These are phyloP conservation scores for Oryza longistaminata DNA, from an alignment of 176 grass and related monocot genomes.

Conservation along the genomic window DNA sequence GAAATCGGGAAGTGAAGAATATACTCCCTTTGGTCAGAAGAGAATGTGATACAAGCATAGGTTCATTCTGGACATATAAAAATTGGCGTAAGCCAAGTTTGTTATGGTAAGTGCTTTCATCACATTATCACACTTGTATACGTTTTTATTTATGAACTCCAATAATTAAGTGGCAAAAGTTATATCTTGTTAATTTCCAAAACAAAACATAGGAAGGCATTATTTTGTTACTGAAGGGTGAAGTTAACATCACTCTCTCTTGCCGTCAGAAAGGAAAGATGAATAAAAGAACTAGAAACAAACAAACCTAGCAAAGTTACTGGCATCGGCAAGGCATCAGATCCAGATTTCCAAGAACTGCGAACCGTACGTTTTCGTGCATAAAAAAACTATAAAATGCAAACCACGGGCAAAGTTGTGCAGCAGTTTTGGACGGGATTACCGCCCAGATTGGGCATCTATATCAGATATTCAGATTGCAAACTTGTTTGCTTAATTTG, in stretches of 20 bases:
- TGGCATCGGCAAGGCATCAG: background rate
- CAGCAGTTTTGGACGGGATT: background rate
- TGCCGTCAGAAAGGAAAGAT: background rate
- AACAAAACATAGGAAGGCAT: no score
- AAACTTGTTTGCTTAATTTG: background rate
- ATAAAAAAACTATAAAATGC: background rate
- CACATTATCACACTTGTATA: background rate
- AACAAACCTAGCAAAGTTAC: background rate
- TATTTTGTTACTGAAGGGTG: no score
- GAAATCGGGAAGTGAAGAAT: background rate
- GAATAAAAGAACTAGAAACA: background rate
- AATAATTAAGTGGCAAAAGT: no score
- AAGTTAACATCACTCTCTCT: no score
- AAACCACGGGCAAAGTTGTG: background rate
- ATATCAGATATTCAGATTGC: background rate
- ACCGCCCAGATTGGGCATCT: constrained; percentile 7
- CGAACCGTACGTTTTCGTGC: background rate
- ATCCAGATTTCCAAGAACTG: constrained; percentile 19
- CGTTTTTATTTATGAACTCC: background rate
- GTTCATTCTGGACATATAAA: background rate
- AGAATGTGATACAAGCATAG: no score
- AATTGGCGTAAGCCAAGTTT: no score
- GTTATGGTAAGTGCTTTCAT: no score
- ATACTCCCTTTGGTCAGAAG: background rate
- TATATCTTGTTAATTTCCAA: no score